Evolutionary conservation across 2,329 filamentous ascomycete genomes (phyloP), one percentile per base, ranked within the genome.

Genomic region (Diaporthe vaccinii): DNA sequence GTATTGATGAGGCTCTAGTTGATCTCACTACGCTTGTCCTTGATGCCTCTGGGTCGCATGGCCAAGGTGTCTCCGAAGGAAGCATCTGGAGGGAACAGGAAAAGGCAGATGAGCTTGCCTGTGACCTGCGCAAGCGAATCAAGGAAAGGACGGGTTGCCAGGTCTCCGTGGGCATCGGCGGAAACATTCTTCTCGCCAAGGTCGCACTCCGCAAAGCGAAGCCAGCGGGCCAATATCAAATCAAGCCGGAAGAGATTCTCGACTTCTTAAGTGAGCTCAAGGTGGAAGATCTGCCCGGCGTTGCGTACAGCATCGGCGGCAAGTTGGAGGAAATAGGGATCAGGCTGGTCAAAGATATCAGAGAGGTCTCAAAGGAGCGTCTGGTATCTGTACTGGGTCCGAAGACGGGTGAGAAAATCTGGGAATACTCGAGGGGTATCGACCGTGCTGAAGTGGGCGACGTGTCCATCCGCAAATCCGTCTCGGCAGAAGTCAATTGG

Each of bases 401-500:
- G 0, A 99, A 98, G 84, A 99, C 96, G 0, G 95, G 96, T 4
- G 93, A 95, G 79, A 98, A 93, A 82, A 87, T 99, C 0, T 96
- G 93, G 89, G 95, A 98, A 70, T 98, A 98, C 83, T 90, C 96
- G 31, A 91, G 95, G 8, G 97, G 97, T 3, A 95, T 98, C 67
- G 97, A 99, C 83, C 90, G 89, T 68, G 89, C 91, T 2, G 95
- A 98, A 82, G 95, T 98, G 8, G 96, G 96, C 44, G 94, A 96
- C 74, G 94, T 97, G 80, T 91, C 93, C 0, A 87, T 95, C 22
- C 92, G 97, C 72, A 99, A 98, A 82, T 98, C 96, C 0, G 95
- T 99, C 0, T 98, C 97, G 2, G 96, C 96, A 1, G 97, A 99
- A 82, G 95, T 99, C 77, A 99, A 97, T 80, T 99, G 97, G 97